Conservation (phyloP, 1,139 yeast species). For the Saccharomycopsis hybrid region DNA sequence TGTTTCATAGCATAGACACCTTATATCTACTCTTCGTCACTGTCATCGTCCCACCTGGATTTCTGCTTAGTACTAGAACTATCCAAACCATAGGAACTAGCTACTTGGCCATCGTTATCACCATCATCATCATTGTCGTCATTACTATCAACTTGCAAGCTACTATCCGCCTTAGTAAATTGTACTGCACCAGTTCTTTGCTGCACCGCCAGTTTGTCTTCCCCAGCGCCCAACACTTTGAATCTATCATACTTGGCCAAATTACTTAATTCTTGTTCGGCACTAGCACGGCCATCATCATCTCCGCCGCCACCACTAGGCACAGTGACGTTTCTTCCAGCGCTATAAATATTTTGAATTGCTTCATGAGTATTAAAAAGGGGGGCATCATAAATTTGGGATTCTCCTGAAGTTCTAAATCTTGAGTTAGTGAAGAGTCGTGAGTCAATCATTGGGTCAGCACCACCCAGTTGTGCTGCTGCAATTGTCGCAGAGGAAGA, state of each 20-base stretch:
- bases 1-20: not conserved
- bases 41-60: conserved; percentile 8
- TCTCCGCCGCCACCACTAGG: conserved; percentile 2
- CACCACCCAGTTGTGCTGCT: conserved; percentile 1
- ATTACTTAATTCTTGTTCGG: not conserved
- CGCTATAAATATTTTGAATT: conserved; percentile 43
- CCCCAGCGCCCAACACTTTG: conserved; percentile 18
- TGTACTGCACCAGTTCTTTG: conserved; percentile 20
- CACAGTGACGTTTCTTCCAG: conserved; percentile 25
- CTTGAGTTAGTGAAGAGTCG: conserved; percentile 42
- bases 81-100: not conserved
- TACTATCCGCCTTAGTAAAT: conserved; percentile 6
- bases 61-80: not conserved
- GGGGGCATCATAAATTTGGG: conserved; percentile 50
- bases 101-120: not conserved
- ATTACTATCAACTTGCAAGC: conserved; percentile 19
- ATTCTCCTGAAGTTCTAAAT: conserved; percentile 31
- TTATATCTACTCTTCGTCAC: not conserved
- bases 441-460: conserved; percentile 47
- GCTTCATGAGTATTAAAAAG: conserved; percentile 48
- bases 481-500: conserved; percentile 27
- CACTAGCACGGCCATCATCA: not conserved
- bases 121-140: conserved; percentile 8
- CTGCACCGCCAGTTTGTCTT: conserved; percentile 22
- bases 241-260: conserved; percentile 7